phyloP scores from a whole-genome alignment of 2,329 filamentous ascomycete species.

The Fusarium odoratissimum region DNA sequence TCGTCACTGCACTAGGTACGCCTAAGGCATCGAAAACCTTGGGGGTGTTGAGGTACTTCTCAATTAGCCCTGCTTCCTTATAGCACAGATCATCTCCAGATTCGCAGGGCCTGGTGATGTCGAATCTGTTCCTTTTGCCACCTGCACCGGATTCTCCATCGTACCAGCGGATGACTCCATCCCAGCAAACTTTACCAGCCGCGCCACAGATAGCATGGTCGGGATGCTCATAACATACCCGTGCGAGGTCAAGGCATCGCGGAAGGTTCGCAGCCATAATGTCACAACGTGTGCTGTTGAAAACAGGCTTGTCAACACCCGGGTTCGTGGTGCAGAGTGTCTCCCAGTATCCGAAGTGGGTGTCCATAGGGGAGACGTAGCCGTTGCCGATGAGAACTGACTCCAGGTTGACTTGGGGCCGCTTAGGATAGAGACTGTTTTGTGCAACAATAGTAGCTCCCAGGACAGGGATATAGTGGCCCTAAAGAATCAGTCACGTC shows the following conservation, averaged over 20 bases:
- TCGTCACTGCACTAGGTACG: neutral
- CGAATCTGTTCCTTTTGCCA: constrained; percentile 14
- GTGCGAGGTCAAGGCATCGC: constrained; percentile 27
- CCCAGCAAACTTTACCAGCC: constrained; percentile 24
- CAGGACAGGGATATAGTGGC: constrained; percentile 35
- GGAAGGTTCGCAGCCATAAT: constrained; percentile 33
- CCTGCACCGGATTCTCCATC: neutral
- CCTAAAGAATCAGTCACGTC: neutral
- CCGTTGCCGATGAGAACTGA: constrained; percentile 36
- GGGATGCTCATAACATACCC: constrained; percentile 33
- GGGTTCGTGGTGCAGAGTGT: constrained; percentile 37
- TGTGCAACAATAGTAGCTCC: constrained; percentile 39
- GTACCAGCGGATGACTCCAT: constrained; percentile 9
- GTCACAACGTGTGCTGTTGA: constrained; percentile 33
- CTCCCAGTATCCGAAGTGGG: constrained; percentile 35
- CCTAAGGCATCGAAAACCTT: constrained; percentile 14
- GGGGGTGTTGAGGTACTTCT: constrained; percentile 7
- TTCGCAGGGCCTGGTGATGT: constrained; percentile 11
- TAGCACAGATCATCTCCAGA: constrained; percentile 12
- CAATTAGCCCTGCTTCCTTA: constrained; percentile 3
- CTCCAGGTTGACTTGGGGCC: constrained; percentile 21
- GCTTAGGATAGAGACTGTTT: constrained; percentile 26
- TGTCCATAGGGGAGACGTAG: constrained; percentile 36
- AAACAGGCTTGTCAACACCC: constrained; percentile 16
- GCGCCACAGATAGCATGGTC: constrained; percentile 33